A percentile compares a stretch with the other conserved stretches of the same genome.
phyloP scores from a whole-genome alignment of 2,329 filamentous ascomycete species.

The Claviceps sp. region DNA sequence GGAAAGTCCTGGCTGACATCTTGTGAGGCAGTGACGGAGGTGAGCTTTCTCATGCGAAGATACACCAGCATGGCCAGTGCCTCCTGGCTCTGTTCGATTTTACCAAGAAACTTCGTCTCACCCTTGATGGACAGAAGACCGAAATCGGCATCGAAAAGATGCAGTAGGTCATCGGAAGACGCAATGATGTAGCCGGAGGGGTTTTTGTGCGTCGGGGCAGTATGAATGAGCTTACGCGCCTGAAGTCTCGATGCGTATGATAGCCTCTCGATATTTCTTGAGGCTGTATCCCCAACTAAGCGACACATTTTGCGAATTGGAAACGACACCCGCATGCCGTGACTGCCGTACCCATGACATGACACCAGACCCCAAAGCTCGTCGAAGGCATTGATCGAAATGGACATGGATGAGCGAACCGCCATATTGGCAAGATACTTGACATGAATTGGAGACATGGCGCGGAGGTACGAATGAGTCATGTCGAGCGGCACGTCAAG shows the following conservation, averaged over 20 bases:
- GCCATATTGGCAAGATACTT: conserved; percentile 85
- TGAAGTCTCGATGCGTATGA: conserved; percentile 78
- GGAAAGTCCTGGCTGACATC: conserved; percentile 67
- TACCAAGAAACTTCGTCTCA: conserved; percentile 78
- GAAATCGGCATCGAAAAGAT: conserved; percentile 77
- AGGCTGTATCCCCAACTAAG: conserved; percentile 73
- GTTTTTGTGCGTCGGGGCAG: conserved; percentile 65
- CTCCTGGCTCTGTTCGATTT: conserved; percentile 65
- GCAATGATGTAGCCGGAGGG: conserved; percentile 84
- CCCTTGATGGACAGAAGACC: conserved; percentile 72
- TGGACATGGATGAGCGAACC: conserved; percentile 88
- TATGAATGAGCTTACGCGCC: conserved; percentile 79
- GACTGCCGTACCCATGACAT: conserved; percentile 65
- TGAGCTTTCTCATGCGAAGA: conserved; percentile 60
- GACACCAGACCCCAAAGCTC: conserved; percentile 82
- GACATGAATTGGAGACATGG: conserved; percentile 81
- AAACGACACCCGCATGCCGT: conserved; percentile 83
- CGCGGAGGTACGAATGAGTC: conserved; percentile 71
- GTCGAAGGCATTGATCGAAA: conserved; percentile 75
- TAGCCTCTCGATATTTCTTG: conserved; percentile 73
- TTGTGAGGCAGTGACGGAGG: conserved; percentile 63
- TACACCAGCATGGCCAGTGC: conserved; percentile 77
- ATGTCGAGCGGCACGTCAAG: conserved; percentile 66
- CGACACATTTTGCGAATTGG: conserved; percentile 88
- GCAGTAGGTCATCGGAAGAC: conserved; percentile 73